Evolutionary conservation across 2,329 filamentous ascomycete species (phyloP), one percentile per base, ranked within the genome.

Genomic region (Curvularia sp.): DNA sequence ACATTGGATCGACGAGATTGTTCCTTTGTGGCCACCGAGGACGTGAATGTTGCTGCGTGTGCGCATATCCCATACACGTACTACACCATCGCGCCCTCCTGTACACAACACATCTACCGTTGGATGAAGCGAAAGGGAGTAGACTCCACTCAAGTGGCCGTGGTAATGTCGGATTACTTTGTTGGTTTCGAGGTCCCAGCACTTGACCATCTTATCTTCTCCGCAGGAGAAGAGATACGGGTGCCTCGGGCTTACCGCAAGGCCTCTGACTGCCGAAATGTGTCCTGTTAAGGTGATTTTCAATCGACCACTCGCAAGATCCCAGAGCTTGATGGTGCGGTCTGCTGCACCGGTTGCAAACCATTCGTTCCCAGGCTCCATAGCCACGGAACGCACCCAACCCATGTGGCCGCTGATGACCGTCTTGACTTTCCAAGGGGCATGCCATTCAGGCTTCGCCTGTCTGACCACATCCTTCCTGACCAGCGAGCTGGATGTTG

Each of bases 181-280:
- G 82, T 99, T 99, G n/a, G 94, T 97, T 79, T 99, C 95, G 65
- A 99, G 81, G 81, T 99, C 95, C 95, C 95, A 99, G 80, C 95
- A 99, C 80, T 99, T 99, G 62, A 99, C 95, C 93, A 97, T 97
- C 82, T 99, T 99, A 77, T 99, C 95, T 79, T 99, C 95, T 58
- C 92, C 96, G 73, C 95, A 99, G 10, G 93, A 97, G 79, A 99
- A 99, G 9, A 99, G 85, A 74, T 99, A 99, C 0, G 95, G 96
- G 79, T 99, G 95, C 47, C 95, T 84, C 15, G 93, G 91, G 20
- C 92, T 97, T 7, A 99, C 92, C 0, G 94, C 95, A 48, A 99
- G 84, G 2, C 95, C 95, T 33, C 70, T 64, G 33, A 72, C 71
- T 26, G 70, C 69, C 5, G 62, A 68, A 28, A 75, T 75, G 35